phyloP scores from a whole-genome alignment of 371 early-diverging fungal genomes.

The Mucor lusitanicus region DNA sequence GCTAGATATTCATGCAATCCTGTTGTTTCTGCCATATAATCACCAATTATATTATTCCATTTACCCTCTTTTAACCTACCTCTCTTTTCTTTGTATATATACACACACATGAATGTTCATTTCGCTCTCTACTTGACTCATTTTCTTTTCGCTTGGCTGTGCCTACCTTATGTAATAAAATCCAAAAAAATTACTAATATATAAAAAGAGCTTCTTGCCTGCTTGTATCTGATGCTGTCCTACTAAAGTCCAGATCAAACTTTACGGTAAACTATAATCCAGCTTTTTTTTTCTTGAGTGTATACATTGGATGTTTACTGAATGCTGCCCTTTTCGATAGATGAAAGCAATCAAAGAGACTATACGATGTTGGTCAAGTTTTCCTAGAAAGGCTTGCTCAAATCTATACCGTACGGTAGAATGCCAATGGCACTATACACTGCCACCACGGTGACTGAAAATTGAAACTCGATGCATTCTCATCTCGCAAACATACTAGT shows the following conservation, averaged over 20 bases:
- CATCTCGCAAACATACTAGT: neutral
- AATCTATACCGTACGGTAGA: too few relatives aligned
- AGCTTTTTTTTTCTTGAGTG: neutral
- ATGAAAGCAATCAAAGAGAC: neutral
- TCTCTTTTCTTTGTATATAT: neutral
- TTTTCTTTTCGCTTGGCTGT: neutral
- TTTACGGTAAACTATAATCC: neutral
- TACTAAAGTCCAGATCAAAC: neutral
- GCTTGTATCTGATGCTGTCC: neutral
- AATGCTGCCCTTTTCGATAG: neutral
- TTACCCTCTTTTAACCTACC: neutral
- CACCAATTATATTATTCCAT: neutral
- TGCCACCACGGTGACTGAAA: too few relatives aligned
- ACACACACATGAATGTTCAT: neutral
- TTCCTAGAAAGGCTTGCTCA: neutral
- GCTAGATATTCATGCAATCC: slow-evolving; percentile 10
- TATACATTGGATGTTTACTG: too few relatives aligned
- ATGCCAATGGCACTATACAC: too few relatives aligned
- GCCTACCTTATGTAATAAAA: neutral
- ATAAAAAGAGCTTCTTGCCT: too few relatives aligned
- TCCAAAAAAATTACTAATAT: neutral
- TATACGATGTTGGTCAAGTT: neutral
- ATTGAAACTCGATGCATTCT: neutral
- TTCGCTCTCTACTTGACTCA: neutral
- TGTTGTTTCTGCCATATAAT: too few relatives aligned